Evolutionary conservation across 2,329 filamentous ascomycete species (phyloP), one percentile per base, ranked within the genome.

Genomic region (Penicillium sp.): DNA sequence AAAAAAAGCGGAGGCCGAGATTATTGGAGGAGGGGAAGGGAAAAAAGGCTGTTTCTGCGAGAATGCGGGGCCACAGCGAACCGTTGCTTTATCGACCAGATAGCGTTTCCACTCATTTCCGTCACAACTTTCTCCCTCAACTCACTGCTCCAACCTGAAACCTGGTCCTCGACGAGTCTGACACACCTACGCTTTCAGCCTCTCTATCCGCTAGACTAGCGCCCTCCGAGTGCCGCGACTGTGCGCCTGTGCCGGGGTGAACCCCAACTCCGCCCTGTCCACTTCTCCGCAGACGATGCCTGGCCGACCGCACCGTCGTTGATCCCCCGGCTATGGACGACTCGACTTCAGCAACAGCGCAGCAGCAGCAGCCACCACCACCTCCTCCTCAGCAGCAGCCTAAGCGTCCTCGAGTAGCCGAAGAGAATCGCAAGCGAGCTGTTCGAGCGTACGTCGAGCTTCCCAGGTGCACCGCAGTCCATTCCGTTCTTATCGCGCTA

Each of bases 361-460:
- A 70, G 60, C 50, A 31, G 31, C 31, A 31, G 31, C 31, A 9
- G 7, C 27, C 27, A 31, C 7, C 50, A 60, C 37, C 22, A 31
- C 31, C 31, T 10, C 7, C 50, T 60, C 24, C 22, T 9, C 50
- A 40, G 50, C 50, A 52, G 6, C 69, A 71, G 43, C 69, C 69
- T 58, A 77, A 77, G 62, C 73, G 75, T 66, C 74, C 74, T 59
- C 74, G 75, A 43, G 73, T 77, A 57, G 72, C 75, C 27, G 75
- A 77, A 61, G 75, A 77, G 60, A 76, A 77, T 63, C 73, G 75
- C 63, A 77, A 77, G 61, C 67, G 75, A 63, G 75, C 75, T 49
- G 74, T 75, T 39, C 66, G 75, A 72, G 75, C 75, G 75, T 77
- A 70, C 61, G 74, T 60, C 24, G n/a, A 54, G 22, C 10, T 24